Conservation (phyloP, 1,284 basidiomycete species). For the Tilletia horrida region DNA sequence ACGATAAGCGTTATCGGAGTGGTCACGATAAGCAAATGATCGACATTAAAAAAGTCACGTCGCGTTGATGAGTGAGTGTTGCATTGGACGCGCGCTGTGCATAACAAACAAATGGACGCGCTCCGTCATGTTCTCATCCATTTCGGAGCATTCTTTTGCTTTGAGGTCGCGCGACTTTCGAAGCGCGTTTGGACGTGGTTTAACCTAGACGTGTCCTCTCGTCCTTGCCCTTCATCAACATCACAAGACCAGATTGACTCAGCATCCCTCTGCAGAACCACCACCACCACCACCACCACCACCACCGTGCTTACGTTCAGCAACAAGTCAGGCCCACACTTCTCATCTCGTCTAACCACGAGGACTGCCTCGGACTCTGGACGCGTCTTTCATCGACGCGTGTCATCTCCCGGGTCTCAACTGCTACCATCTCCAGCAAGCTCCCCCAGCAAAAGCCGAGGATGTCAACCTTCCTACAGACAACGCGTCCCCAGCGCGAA, state of each 20-base stretch:
- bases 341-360: not conserved
- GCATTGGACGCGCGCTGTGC: not conserved
- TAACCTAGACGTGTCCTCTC: not conserved
- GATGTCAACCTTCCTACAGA: not conserved
- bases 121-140: not conserved
- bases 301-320: not conserved
- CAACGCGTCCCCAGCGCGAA: slow-evolving; percentile 7
- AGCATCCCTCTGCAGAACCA: not conserved
- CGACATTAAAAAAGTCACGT: too few relatives aligned
- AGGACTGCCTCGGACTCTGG: not conserved
- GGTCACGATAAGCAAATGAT: too few relatives aligned
- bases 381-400: not conserved
- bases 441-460: not conserved
- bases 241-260: not conserved
- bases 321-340: not conserved
- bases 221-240: not conserved
- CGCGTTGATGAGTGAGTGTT: too few relatives aligned
- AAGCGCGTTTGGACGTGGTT: too few relatives aligned
- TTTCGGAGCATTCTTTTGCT: too few relatives aligned
- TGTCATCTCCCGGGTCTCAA: not conserved
- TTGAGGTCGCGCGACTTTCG: too few relatives aligned
- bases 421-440: not conserved
- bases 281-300: slow-evolving; percentile 1
- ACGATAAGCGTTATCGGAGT: too few relatives aligned
- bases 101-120: not conserved